These are phyloP conservation scores for Aureobasidium leucospermi DNA, from an alignment of 2,329 filamentous ascomycete genomes.

Conservation along the genomic window DNA sequence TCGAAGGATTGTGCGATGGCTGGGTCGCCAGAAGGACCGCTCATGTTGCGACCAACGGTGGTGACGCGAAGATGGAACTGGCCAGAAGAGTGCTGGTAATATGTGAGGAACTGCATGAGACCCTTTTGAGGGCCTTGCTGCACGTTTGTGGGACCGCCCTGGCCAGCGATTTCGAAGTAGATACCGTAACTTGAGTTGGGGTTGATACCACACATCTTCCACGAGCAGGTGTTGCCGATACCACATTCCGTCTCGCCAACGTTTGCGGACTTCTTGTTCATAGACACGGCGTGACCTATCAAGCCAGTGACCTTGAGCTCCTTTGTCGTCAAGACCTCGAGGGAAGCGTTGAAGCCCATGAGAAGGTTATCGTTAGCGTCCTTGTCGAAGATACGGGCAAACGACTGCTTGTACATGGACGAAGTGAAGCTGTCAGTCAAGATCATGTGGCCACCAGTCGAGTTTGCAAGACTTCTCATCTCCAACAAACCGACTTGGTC, in stretches of 20 bases:
- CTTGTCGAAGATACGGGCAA: slow-evolving; percentile 94
- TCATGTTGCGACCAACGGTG: slow-evolving; percentile 83
- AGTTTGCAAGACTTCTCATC: slow-evolving; percentile 96
- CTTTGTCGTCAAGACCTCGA: slow-evolving; percentile 95
- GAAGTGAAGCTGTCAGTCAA: slow-evolving; percentile 97
- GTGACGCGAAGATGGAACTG: slow-evolving; percentile 95
- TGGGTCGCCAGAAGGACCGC: slow-evolving; percentile 87
- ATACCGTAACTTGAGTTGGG: slow-evolving; percentile 88
- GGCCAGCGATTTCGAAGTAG: slow-evolving; percentile 95
- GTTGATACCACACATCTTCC: slow-evolving; percentile 99
- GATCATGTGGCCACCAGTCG: slow-evolving; percentile 96
- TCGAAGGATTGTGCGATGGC: slow-evolving; percentile 96
- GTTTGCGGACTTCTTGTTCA: slow-evolving; percentile 96
- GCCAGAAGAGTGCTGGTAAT: slow-evolving; percentile 95
- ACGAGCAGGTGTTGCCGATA: slow-evolving; percentile 96
- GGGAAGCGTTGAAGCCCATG: slow-evolving; percentile 96
- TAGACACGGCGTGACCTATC: slow-evolving; percentile 90
- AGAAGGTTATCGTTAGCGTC: slow-evolving; percentile 88
- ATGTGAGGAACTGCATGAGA: slow-evolving; percentile 96
- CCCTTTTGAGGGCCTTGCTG: slow-evolving; percentile 84
- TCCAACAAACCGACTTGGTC: slow-evolving; percentile 95
- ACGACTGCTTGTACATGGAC: slow-evolving; percentile 99
- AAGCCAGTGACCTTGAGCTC: slow-evolving; percentile 96
- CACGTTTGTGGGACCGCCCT: slow-evolving; percentile 77
- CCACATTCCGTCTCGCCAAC: slow-evolving; percentile 97